These are phyloP conservation scores for Geranomyces michiganensis DNA, from an alignment of 192 early-diverging fungal species.

Conservation along the genomic window DNA sequence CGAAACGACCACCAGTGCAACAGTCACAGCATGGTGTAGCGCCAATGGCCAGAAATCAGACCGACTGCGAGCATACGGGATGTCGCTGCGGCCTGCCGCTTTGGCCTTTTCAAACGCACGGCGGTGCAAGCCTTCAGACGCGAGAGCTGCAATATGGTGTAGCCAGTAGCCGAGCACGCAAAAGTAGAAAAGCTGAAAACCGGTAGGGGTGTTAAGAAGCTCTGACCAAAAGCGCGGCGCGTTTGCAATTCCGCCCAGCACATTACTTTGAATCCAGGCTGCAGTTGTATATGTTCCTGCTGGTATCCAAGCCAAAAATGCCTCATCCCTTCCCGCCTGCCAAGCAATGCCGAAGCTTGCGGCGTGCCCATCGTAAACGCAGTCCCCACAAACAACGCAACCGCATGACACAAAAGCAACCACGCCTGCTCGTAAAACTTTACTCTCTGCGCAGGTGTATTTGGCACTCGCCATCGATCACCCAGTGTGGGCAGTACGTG, in stretches of 20 bases:
- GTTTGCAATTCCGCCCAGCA: too few species aligned
- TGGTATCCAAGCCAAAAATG: conserved; percentile 44
- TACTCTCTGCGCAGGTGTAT: neutral
- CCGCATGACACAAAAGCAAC: conserved; percentile 48
- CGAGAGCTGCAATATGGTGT: conserved; percentile 11
- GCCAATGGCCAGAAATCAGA: conserved; percentile 20
- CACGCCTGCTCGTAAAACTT: conserved; percentile 60
- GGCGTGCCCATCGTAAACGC: conserved; percentile 12
- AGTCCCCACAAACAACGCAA: conserved; percentile 43
- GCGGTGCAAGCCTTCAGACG: conserved; percentile 15
- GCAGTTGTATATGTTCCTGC: neutral
- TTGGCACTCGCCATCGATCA: conserved; percentile 14
- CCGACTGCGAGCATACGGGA: neutral
- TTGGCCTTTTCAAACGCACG: conserved; percentile 8
- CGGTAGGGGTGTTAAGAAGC: too few species aligned
- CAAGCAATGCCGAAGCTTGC: conserved; percentile 39
- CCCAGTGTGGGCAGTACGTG: conserved; percentile 5
- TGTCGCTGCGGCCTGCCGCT: conserved; percentile 2
- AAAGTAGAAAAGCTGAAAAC: conserved; percentile 22
- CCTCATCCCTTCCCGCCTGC: conserved; percentile 39
- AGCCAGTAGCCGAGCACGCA: conserved; percentile 28
- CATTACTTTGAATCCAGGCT: conserved; percentile 49
- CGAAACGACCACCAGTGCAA: conserved; percentile 63
- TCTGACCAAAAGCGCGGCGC: too few species aligned
- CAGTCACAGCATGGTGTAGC: conserved; percentile 78